Evolutionary conservation across 306 rosid species (phyloP).

Genomic region (Bauhinia variegata): DNA sequence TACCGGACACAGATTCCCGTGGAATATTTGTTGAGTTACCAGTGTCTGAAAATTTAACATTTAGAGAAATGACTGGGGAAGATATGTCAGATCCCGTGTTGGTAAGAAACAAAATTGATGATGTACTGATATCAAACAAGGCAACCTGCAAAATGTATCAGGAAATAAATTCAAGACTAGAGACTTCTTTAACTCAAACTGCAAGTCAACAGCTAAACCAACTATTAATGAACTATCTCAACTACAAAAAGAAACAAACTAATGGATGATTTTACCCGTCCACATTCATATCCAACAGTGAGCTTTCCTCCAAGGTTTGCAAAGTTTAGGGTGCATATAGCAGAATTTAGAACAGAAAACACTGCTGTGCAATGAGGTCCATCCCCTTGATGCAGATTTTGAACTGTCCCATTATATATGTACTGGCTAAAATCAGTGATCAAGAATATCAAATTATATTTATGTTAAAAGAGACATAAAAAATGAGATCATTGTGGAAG

Average conservation of each 20-base stretch:
- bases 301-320: conserved; percentile 64
- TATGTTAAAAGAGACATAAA: conserved; percentile 8
- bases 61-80: conserved; percentile 61
- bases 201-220: conserved; percentile 23
- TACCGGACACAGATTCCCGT: conserved; percentile 49
- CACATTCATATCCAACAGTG: conserved; percentile 74
- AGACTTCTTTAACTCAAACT: conserved; percentile 32
- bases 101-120: conserved; percentile 67
- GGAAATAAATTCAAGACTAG: conserved; percentile 32
- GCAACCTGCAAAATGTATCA: conserved; percentile 71
- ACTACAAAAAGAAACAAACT: conserved; percentile 14
- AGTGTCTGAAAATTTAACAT: conserved; percentile 54
- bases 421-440: conserved; percentile 26
- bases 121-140: conserved; percentile 61
- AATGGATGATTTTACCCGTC: conserved; percentile 61
- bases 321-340: conserved; percentile 62
- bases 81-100: conserved; percentile 54
- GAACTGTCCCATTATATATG: conserved; percentile 57
- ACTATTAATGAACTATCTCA: conserved; percentile 15
- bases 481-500: conserved; percentile 23
- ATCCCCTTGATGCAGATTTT: conserved; percentile 51
- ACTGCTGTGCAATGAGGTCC: conserved; percentile 64
- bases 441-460: conserved; percentile 29
- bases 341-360: conserved; percentile 66
- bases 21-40: conserved; percentile 41